Evolutionary conservation across 306 rosid genomes (phyloP), one percentile per base, ranked within the genome.

Genomic region (Acacia acuminata): DNA sequence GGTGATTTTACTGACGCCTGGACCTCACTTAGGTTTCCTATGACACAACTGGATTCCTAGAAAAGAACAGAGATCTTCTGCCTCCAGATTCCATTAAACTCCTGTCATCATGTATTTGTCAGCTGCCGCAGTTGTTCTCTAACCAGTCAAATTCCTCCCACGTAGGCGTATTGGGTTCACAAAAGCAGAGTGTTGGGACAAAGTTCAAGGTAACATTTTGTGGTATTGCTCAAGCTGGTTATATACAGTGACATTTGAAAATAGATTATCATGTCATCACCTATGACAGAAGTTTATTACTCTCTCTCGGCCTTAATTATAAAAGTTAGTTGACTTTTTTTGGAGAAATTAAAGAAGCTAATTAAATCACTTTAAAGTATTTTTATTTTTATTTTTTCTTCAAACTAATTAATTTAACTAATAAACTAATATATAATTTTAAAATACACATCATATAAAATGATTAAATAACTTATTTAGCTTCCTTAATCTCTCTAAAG

Each of bases 21-120:
- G 78, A 78, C 50, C 68, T 78, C 70, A 56, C 71, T 79, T 85
- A 96, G 99, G 98, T 96, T 65, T 63, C 85, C 32, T 96, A 96
- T 73, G 98, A 94, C 74, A 92, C 97, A 69, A 85, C 81, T 63
- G 97, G 98, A 47, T 96, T 96, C 85, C 84, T 92, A 85, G 97
- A 90, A 75, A 94, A 94, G 91, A 96, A 91, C 83, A 89, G 98
- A 88, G 97, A 92, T 85, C 83, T 82, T 5, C 74, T 91, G 83
- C 94, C 91, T n/a, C 79, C 93, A 44, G 91, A 80, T 85, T 90
- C 92, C 83, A 79, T 90, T 86, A 87, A 89, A 81, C 88, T 92
- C 82, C 88, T 96, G 55, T 89, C 97, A 80, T 87, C 95, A 40
- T 90, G 95, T 82, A 60, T 88, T 82, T 87, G 89, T 78, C 83